Conservation (phyloP, 1,284 basidiomycete species). For the Ceratobasidium sp. region DNA sequence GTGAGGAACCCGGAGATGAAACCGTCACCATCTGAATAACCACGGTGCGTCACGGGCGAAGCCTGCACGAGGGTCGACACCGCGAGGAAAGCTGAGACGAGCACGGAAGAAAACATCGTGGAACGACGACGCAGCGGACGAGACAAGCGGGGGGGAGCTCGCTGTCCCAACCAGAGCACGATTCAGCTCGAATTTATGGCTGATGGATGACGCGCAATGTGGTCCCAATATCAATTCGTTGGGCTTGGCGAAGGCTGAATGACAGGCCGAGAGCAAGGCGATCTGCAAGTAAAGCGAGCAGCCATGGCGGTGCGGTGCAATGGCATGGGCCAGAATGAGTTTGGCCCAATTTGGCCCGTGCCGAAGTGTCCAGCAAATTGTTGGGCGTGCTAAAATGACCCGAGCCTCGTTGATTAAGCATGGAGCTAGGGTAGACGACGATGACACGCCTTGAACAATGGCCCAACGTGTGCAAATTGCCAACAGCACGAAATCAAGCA, state of each 20-base stretch:
- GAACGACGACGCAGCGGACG: neutral
- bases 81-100: neutral
- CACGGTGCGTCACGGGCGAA: neutral
- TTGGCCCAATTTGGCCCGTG: no score
- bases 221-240: neutral
- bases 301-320: no score
- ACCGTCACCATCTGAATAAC: neutral
- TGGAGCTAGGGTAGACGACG: neutral
- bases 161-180: neutral
- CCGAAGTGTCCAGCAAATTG: no score
- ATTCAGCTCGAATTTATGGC: no score
- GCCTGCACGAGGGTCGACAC: neutral
- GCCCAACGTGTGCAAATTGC: no score
- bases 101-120: neutral
- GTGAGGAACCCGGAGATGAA: slow-evolving; percentile 12
- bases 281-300: no score
- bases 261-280: no score
- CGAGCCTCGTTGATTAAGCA: neutral
- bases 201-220: neutral
- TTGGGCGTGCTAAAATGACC: no score
- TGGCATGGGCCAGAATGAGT: no score
- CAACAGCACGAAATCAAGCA: no score
- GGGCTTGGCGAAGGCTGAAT: neutral
- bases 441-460: no score
- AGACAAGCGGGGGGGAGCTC: neutral